A percentile compares a stretch with the other conserved stretches of the same genome.
Evolutionary conservation across 1,139 yeast species (phyloP).

Genomic region (Kodamaea arcana): DNA sequence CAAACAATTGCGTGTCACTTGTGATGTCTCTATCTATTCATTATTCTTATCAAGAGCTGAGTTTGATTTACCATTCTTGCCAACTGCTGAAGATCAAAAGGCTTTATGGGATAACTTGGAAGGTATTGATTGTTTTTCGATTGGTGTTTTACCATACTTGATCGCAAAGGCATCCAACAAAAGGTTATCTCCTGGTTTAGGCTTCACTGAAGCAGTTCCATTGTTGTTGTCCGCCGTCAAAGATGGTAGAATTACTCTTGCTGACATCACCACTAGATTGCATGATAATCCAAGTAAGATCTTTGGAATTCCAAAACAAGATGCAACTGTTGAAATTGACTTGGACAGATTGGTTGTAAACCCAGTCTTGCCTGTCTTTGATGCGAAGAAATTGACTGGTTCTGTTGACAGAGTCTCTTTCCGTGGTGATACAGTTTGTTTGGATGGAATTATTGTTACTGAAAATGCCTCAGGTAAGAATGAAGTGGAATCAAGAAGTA

Average conservation of each 20-base stretch:
- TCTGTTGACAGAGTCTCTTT: conserved; percentile 85
- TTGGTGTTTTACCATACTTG: conserved; percentile 75
- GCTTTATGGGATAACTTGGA: conserved; percentile 77
- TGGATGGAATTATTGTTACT: conserved; percentile 72
- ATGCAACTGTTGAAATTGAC: conserved; percentile 75
- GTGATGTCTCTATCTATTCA: conserved; percentile 83
- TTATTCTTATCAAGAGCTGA: conserved; percentile 74
- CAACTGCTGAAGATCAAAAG: conserved; percentile 73
- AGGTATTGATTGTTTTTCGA: conserved; percentile 79
- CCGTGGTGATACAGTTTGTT: conserved; percentile 72
- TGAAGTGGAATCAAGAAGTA: conserved; percentile 39
- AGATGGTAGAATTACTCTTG: conserved; percentile 66
- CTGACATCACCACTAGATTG: conserved; percentile 68
- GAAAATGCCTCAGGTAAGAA: conserved; percentile 59
- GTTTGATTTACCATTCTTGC: conserved; percentile 65
- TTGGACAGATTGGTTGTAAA: conserved; percentile 60
- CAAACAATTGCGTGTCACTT: conserved; percentile 77
- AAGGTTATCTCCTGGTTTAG: conserved; percentile 64
- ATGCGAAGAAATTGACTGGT: conserved; percentile 53
- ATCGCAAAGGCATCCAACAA: conserved; percentile 64
- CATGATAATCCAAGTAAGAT: conserved; percentile 80
- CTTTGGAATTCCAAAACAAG: conserved; percentile 81
- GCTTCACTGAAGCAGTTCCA: conserved; percentile 78
- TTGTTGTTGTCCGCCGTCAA: conserved; percentile 77
- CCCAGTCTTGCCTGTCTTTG: conserved; percentile 28